A percentile compares a stretch with the other conserved stretches of the same genome.
Conservation (phyloP, 768 basidiomycete species). For the Candolleomyces eurysporus region DNA sequence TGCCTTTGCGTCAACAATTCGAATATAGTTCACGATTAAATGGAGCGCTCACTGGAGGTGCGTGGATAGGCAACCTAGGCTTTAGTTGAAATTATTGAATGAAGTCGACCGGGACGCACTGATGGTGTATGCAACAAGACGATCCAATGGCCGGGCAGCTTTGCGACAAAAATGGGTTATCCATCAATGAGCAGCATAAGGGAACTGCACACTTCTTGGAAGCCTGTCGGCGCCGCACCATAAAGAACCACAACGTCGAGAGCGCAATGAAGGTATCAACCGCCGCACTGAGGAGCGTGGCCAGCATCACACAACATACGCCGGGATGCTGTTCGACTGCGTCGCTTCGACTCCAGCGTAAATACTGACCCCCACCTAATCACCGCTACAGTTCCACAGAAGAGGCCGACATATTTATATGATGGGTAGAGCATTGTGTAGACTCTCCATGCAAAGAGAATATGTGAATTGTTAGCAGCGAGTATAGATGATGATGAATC, state of each 20-base stretch:
- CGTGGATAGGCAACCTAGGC: no score
- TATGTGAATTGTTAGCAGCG: constrained; percentile 13
- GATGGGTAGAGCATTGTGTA: constrained; percentile 24
- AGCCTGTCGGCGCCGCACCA: background rate
- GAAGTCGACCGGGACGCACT: constrained; percentile 10
- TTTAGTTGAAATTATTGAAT: no score
- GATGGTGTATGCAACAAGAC: constrained; percentile 26
- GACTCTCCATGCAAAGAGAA: constrained; percentile 31
- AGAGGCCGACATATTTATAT: constrained; percentile 22
- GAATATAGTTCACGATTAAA: no score
- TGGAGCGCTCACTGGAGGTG: no score
- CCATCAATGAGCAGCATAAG: constrained; percentile 7
- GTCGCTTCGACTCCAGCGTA: constrained; percentile 23
- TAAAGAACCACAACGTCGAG: constrained; percentile 8
- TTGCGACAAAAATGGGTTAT: constrained; percentile 4
- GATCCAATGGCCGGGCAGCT: constrained; percentile 22
- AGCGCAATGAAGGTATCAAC: constrained; percentile 27
- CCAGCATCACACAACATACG: constrained; percentile 30
- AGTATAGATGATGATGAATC: background rate
- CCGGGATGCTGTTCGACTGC: constrained; percentile 13
- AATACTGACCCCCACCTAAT: constrained; percentile 26
- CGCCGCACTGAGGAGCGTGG: constrained; percentile 23
- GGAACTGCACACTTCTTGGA: background rate
- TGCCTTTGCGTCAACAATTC: no score
- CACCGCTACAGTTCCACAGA: constrained; percentile 23